Evolutionary conservation across 2,329 filamentous ascomycete genomes (phyloP).

Genomic region (Sclerotiophoma versabilis): DNA sequence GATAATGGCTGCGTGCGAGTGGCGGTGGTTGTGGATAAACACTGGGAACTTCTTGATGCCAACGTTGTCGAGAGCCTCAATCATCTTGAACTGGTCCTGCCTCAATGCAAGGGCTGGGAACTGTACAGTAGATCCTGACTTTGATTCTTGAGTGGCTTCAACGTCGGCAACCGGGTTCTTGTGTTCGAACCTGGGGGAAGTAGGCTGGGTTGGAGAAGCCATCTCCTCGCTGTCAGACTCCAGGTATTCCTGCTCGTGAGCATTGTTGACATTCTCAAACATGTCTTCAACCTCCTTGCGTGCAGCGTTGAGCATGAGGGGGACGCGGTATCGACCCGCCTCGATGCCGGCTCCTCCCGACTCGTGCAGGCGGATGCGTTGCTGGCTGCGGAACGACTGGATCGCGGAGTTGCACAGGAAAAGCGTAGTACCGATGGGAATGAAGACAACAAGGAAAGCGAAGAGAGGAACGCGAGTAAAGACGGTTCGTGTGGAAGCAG

Average conservation of each 20-base stretch:
- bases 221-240: conserved; percentile 59
- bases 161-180: conserved; percentile 27
- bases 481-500: conserved; percentile 45
- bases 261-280: conserved; percentile 74
- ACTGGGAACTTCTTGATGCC: conserved; percentile 68
- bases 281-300: conserved; percentile 78
- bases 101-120: conserved; percentile 80
- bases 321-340: conserved; percentile 75
- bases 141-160: conserved; percentile 40
- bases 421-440: conserved; percentile 74
- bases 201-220: conserved; percentile 34
- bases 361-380: conserved; percentile 79
- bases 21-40: conserved; percentile 75
- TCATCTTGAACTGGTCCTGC: conserved; percentile 83
- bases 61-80: conserved; percentile 73
- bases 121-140: conserved; percentile 48
- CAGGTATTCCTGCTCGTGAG: conserved; percentile 75
- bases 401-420: conserved; percentile 79
- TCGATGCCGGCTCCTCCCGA: conserved; percentile 71
- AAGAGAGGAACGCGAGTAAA: conserved; percentile 68
- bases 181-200: conserved; percentile 21
- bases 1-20: conserved; percentile 91
- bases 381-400: conserved; percentile 76
- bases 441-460: conserved; percentile 70
- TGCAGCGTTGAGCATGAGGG: conserved; percentile 73